Base-by-base conservation (phyloP, 441 rosid species). In the Theobroma grandiflorum region DNA sequence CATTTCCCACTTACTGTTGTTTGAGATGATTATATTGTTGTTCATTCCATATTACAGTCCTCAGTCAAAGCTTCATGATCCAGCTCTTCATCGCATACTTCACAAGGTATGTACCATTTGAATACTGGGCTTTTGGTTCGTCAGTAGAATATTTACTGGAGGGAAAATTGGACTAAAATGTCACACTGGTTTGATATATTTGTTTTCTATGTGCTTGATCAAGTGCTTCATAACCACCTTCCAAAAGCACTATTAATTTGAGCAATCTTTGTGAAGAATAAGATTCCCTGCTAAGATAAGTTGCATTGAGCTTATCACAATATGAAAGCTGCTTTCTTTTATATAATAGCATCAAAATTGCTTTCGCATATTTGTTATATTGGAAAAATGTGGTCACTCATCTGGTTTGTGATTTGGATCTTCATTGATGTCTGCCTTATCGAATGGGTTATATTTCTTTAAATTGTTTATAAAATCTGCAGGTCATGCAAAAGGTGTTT, bases 401-500 rank as follows among this genome's bases (percentile, higher is more conserved):
- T 77, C 65, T 72, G 42, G 5, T 42, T 37, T 74, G 71, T 66
- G 50, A 68, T 37, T 57, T 58, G 8, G 22, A 49, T 65, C 33
- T 18, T 55, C 47, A 50, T 74, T 15, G 42, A 63, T 22, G 8
- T 35, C 74, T 82, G 11, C 22, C 42, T 33, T 75, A 47, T 55
- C 74, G 57, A 67, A 67, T 78, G 62, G 53, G 78, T 83, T 57
- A 61, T 65, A 62, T 33, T 18, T 68, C 16, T 42, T 53, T 72
- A 8, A 14, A 58, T 74, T 52, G 15, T 72, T 80, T 26, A 68
- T 72, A 8, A 52, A 45, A 61, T 47, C 26, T 55, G 53, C 83
- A 96, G 98, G 97, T 93, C 89, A 97, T 95, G 99, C 98, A 93
- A 87, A 97, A 97, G 91, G 92, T 97, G 83, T 97, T 97, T 87